These are phyloP conservation scores for Circinella minor DNA, from an alignment of 371 early-diverging fungal species.

Conservation along the genomic window DNA sequence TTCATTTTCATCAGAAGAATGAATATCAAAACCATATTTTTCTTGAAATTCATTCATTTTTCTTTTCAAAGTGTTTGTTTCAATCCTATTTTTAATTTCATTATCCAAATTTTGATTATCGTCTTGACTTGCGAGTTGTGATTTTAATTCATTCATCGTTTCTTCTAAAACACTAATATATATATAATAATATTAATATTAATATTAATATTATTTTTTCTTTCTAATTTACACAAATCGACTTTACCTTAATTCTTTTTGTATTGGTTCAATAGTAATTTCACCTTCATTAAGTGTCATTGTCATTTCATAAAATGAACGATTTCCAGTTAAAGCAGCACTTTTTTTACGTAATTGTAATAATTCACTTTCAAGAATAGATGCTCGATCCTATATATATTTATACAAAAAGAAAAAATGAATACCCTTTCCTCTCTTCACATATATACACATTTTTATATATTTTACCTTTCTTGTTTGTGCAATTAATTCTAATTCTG, in stretches of 20 bases:
- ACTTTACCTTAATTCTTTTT: constrained; percentile 21
- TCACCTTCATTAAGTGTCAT: neutral
- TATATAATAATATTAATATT: no score
- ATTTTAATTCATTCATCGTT: neutral
- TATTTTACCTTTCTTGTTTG: constrained; percentile 27
- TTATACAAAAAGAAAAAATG: neutral
- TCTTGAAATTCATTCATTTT: constrained; percentile 14
- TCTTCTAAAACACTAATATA: neutral
- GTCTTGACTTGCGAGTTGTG: constrained; percentile 2
- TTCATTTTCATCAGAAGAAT: constrained; percentile 14
- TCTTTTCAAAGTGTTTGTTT: neutral
- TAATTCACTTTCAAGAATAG: constrained; percentile 22
- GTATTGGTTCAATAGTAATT: neutral
- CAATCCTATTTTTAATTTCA: constrained; percentile 6
- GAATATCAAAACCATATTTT: constrained; percentile 25
- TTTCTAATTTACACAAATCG: no score
- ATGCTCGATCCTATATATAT: constrained; percentile 20
- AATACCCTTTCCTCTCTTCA: neutral
- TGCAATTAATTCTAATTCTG: constrained; percentile 51
- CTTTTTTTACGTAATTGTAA: constrained; percentile 18
- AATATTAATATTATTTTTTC: no score
- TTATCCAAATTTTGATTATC: constrained; percentile 16
- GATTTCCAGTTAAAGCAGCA: constrained; percentile 21
- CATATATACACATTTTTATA: neutral
- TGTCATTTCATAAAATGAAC: constrained; percentile 16